phyloP scores from a whole-genome alignment of 2,329 filamentous ascomycete species.

The Neofusicoccum ribis region DNA sequence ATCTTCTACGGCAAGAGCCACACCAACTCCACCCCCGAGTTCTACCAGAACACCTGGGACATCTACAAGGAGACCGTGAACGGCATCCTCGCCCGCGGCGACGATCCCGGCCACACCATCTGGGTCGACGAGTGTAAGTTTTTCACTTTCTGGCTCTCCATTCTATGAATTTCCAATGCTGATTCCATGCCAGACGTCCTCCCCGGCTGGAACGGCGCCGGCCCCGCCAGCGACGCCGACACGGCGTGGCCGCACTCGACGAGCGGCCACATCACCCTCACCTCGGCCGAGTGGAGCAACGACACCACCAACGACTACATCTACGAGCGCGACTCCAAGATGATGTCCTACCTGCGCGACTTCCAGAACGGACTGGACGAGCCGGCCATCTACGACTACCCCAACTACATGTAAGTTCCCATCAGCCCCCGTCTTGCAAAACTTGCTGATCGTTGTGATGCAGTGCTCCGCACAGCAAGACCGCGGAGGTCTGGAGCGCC shows the following conservation, averaged over 20 bases:
- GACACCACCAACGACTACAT: slow-evolving; percentile 8
- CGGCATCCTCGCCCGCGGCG: slow-evolving; percentile 16
- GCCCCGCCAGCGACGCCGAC: not conserved
- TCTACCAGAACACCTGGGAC: slow-evolving; percentile 14
- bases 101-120: slow-evolving; percentile 14
- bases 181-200: not conserved
- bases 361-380: slow-evolving; percentile 10
- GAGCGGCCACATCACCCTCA: slow-evolving; percentile 12
- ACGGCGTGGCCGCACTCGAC: slow-evolving; percentile 15
- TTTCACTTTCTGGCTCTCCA: not conserved
- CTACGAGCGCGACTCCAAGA: slow-evolving; percentile 3
- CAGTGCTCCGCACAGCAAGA: slow-evolving; percentile 11
- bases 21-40: slow-evolving; percentile 5
- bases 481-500: slow-evolving; percentile 4
- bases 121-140: slow-evolving; percentile 17
- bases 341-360: slow-evolving; percentile 12
- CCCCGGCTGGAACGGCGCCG: slow-evolving; percentile 14
- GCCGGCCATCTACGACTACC: slow-evolving; percentile 14
- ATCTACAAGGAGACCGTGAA: slow-evolving; percentile 17
- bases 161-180: not conserved
- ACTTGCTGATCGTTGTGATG: not conserved
- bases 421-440: not conserved
- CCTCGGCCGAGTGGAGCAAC: slow-evolving; percentile 16
- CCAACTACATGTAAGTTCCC: slow-evolving; percentile 14
- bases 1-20: slow-evolving; percentile 18